Conservation (phyloP, 2,329 filamentous ascomycete species). For the Ophiostoma sp. region DNA sequence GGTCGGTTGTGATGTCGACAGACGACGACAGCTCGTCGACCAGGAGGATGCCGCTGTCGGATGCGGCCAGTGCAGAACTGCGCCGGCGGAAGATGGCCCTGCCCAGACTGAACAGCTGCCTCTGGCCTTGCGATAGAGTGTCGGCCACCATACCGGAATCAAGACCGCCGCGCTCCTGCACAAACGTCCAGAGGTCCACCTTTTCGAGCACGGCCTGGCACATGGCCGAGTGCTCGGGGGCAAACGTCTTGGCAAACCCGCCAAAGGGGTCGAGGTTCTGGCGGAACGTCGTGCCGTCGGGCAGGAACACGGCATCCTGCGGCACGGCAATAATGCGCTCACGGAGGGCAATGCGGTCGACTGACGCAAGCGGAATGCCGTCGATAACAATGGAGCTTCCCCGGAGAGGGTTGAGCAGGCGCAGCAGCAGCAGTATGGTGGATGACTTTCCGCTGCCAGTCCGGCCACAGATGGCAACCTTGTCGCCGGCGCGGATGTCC, state of each 20-base stretch:
- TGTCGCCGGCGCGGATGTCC: slow-evolving; percentile 33
- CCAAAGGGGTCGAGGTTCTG: slow-evolving; percentile 41
- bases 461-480: slow-evolving; percentile 42
- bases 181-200: slow-evolving; percentile 1
- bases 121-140: slow-evolving; percentile 53
- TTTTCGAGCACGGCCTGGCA: background rate
- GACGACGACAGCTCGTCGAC: slow-evolving; percentile 41
- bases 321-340: slow-evolving; percentile 47
- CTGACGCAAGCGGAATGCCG: slow-evolving; percentile 32
- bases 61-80: background rate
- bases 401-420: slow-evolving; percentile 37
- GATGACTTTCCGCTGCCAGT: slow-evolving; percentile 44
- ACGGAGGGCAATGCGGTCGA: slow-evolving; percentile 42
- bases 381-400: slow-evolving; percentile 41
- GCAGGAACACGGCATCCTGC: slow-evolving; percentile 50
- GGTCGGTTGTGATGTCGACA: slow-evolving; percentile 40
- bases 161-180: background rate
- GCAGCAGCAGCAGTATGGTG: slow-evolving; percentile 37
- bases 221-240: background rate
- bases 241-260: slow-evolving; percentile 12
- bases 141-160: slow-evolving; percentile 28
- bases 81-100: slow-evolving; percentile 47
- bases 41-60: slow-evolving; percentile 31
- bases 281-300: slow-evolving; percentile 31
- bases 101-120: slow-evolving; percentile 59